Percentiles rank a stretch among this genome's conserved stretches.
Evolutionary conservation across 2,329 filamentous ascomycete species (phyloP).

Genomic region (Dactylellina cionopaga): DNA sequence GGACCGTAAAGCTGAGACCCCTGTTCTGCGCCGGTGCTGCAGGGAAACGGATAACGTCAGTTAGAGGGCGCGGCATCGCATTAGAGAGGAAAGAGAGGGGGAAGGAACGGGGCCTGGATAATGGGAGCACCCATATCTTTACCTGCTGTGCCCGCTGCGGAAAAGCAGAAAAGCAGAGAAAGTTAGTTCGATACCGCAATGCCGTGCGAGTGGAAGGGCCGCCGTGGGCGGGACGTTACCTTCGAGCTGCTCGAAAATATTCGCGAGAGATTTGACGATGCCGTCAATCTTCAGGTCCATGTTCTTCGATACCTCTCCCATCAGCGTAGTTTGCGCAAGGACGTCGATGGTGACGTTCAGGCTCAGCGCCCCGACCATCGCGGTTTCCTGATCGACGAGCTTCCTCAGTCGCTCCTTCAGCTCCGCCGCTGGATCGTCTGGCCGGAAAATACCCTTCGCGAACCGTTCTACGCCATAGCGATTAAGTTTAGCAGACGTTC

Average conservation of each 20-base stretch:
- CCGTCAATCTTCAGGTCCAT: slow-evolving; percentile 83
- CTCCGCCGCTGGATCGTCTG: not conserved
- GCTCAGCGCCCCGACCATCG: slow-evolving; percentile 7
- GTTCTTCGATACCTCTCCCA: slow-evolving; percentile 21
- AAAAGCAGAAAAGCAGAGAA: not conserved
- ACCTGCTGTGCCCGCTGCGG: not conserved
- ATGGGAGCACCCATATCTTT: not conserved
- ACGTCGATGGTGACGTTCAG: slow-evolving; percentile 8
- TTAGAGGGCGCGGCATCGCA: not conserved
- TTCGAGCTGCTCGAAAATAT: slow-evolving; percentile 60
- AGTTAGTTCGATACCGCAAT: not conserved
- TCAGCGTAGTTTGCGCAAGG: slow-evolving; percentile 1
- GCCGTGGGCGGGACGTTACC: not conserved
- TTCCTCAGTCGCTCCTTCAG: slow-evolving; percentile 8
- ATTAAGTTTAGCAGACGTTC: not conserved
- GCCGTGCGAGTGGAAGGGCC: not conserved
- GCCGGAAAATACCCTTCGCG: slow-evolving; percentile 1
- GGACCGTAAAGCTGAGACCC: too few species aligned
- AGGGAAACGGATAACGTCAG: not conserved
- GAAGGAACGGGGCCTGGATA: too few species aligned
- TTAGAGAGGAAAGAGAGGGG: too few species aligned
- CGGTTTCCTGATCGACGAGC: slow-evolving; percentile 9
- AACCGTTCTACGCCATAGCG: slow-evolving; percentile 11
- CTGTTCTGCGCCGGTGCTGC: not conserved
- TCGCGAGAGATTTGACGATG: slow-evolving; percentile 81